Percentiles rank a stretch among this genome's conserved stretches.
Conservation (phyloP, 805 yeast species). For the Candida pseudoglaebosa region DNA sequence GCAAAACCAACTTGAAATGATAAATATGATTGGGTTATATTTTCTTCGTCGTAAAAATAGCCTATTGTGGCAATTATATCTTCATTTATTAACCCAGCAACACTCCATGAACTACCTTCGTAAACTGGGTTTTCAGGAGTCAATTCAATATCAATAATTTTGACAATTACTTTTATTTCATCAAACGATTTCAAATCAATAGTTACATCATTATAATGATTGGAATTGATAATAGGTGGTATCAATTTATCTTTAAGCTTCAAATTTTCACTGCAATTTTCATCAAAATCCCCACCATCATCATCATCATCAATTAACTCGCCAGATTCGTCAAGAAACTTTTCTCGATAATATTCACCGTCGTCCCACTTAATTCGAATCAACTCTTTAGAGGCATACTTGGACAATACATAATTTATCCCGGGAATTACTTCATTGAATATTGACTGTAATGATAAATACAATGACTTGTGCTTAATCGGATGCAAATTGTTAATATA, state of each 20-base stretch:
- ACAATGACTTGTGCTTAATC: conserved; percentile 18
- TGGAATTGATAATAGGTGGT: conserved; percentile 7
- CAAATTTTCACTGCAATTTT: conserved; percentile 7
- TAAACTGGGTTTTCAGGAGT: conserved; percentile 38
- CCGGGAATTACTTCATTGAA: conserved; percentile 31
- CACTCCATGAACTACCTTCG: conserved; percentile 41
- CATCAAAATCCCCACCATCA: conserved; percentile 4
- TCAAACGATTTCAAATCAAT: conserved; percentile 15
- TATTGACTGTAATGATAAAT: conserved; percentile 23
- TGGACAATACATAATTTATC: conserved; percentile 22
- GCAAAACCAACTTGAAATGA: conserved; percentile 26
- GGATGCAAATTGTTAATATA: conserved; percentile 43
- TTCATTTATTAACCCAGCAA: conserved; percentile 40
- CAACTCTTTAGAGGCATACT: conserved; percentile 16
- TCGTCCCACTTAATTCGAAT: conserved; percentile 14
- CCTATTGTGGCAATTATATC: conserved; percentile 39
- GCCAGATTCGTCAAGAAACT: conserved; percentile 8
- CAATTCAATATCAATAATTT: conserved; percentile 37
- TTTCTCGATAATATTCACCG: conserved; percentile 15
- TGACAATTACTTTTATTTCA: conserved; percentile 33
- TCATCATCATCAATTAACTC: conserved; percentile 8
- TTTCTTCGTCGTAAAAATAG: conserved; percentile 39
- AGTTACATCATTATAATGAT: conserved; percentile 7
- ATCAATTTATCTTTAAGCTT: conserved; percentile 8
- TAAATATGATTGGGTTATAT: conserved; percentile 31